A percentile compares a stretch with the other conserved stretches of the same genome.
Evolutionary conservation across 2,329 filamentous ascomycete genomes (phyloP).

Genomic region (Diaporthe citrichinensis): DNA sequence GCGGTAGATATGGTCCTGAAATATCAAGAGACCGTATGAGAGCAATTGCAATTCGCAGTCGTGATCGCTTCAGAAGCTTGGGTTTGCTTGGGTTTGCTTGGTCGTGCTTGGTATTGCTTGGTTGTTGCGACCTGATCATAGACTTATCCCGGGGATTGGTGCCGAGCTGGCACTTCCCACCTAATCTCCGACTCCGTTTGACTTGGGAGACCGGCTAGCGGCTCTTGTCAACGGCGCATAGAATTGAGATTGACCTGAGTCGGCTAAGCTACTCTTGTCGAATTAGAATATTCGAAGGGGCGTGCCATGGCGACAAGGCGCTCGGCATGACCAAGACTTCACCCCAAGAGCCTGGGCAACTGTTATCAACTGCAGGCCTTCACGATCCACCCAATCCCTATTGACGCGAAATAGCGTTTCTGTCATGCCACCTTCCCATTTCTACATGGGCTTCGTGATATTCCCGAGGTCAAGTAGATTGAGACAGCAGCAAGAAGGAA

Average conservation of each 20-base stretch:
- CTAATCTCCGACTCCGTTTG: slow-evolving; percentile 25
- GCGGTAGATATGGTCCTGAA: slow-evolving; percentile 21
- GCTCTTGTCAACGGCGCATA: neutral
- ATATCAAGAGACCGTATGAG: neutral
- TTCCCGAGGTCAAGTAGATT: neutral
- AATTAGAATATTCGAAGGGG: slow-evolving; percentile 6
- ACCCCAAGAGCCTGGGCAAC: slow-evolving; percentile 10
- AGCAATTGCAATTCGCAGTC: neutral
- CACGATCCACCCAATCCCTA: neutral
- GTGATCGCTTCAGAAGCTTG: slow-evolving; percentile 10
- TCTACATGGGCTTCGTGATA: neutral
- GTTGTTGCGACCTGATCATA: neutral
- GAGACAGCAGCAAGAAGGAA: neutral
- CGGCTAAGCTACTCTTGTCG: slow-evolving; percentile 1
- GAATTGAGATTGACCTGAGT: slow-evolving; percentile 4
- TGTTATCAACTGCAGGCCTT: neutral
- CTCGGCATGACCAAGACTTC: slow-evolving; percentile 25
- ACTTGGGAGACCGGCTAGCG: slow-evolving; percentile 14
- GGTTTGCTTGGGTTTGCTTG: slow-evolving; percentile 9
- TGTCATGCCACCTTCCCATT: neutral
- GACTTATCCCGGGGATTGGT: neutral
- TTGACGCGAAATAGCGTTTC: neutral
- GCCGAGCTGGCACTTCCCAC: slow-evolving; percentile 7
- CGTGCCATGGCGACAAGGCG: slow-evolving; percentile 30
- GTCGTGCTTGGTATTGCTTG: slow-evolving; percentile 27